These are phyloP conservation scores for Solanum sejunctum DNA, from an alignment of 257 asterid species.

Conservation along the genomic window DNA sequence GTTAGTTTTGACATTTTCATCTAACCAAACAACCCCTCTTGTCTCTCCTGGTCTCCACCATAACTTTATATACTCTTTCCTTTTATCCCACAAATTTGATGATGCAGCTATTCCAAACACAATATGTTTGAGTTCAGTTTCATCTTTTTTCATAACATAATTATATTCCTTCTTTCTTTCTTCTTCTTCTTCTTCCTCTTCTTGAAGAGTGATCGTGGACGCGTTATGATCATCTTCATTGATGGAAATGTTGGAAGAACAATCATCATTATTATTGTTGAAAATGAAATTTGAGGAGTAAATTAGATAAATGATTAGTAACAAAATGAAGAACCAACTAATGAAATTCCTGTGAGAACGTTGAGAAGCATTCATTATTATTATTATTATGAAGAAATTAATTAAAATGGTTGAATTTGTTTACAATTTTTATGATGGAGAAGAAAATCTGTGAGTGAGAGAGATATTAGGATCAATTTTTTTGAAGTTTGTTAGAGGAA, in stretches of 20 bases:
- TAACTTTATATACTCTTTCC: constrained; percentile 52
- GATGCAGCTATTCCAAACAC: constrained; percentile 59
- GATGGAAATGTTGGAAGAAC: neutral
- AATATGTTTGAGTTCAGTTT: constrained; percentile 30
- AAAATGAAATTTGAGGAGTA: constrained; percentile 1
- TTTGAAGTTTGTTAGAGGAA: neutral
- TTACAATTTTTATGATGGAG: neutral
- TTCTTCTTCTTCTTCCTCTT: neutral
- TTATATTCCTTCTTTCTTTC: neutral
- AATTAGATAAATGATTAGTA: neutral
- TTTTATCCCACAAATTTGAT: constrained; percentile 36
- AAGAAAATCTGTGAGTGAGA: neutral
- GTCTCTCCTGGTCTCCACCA: constrained; percentile 51
- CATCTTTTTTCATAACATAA: neutral
- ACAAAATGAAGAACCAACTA: neutral
- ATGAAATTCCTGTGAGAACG: neutral
- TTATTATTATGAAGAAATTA: neutral
- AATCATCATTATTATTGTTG: neutral
- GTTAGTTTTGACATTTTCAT: constrained; percentile 13
- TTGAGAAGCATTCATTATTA: neutral
- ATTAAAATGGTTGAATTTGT: neutral
- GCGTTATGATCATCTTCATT: neutral
- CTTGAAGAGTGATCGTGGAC: neutral
- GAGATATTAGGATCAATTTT: neutral
- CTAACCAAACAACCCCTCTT: constrained; percentile 60